These are phyloP conservation scores for Benincasa hispida DNA, from an alignment of 306 rosid species.

Conservation along the genomic window DNA sequence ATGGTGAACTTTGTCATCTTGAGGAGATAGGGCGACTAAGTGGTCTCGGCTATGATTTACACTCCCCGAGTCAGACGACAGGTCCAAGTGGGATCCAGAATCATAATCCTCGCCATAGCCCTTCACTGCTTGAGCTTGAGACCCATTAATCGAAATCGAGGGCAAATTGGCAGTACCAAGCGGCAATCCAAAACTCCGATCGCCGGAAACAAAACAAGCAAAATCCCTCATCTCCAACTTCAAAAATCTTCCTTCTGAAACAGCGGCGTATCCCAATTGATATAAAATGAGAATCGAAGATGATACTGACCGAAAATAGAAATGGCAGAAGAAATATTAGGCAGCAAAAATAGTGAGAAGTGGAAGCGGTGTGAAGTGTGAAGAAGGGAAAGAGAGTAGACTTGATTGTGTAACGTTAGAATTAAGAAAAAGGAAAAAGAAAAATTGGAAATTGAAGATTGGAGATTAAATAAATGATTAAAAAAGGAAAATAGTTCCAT, in stretches of 20 bases:
- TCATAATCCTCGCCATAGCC: constrained; percentile 31
- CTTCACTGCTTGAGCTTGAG: constrained; percentile 11
- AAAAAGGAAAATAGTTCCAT: not conserved
- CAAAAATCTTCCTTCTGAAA: not conserved
- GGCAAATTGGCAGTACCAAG: constrained; percentile 47
- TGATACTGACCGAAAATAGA: not conserved
- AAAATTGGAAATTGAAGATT: not conserved
- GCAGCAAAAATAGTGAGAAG: not conserved
- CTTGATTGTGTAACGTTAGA: not conserved
- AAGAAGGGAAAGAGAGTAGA: not conserved
- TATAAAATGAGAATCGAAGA: not conserved
- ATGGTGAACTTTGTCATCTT: not conserved
- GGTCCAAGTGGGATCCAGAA: constrained; percentile 55
- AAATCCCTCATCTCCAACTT: not conserved
- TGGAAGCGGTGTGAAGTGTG: not conserved
- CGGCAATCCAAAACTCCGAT: constrained; percentile 60
- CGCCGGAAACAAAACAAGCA: not conserved
- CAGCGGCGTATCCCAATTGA: not conserved
- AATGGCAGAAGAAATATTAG: not conserved
- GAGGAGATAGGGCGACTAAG: not conserved
- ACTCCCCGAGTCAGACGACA: constrained; percentile 10
- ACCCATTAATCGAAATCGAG: constrained; percentile 36
- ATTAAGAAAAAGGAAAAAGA: not conserved
- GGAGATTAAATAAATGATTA: not conserved
- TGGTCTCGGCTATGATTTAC: not conserved